Base-by-base conservation (phyloP, 352 stramenopile genomes). In the Globisporangium echinulatum region DNA sequence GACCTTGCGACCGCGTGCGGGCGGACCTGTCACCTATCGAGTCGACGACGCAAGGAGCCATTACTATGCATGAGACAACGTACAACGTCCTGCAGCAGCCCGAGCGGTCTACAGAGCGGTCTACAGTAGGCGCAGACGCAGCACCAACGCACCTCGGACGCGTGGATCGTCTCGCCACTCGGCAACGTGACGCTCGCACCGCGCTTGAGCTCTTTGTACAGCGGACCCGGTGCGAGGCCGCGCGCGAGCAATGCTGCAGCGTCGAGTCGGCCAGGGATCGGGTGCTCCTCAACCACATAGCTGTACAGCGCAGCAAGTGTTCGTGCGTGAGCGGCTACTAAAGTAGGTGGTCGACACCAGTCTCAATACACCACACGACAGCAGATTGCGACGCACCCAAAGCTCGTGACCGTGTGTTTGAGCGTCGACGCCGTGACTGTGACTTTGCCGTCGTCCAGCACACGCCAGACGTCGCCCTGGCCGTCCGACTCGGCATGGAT, bases 131-230 rank as follows among this genome's bases (percentile, higher is more conserved):
- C 2, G 36, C 52, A 43, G 1, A 38, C 47, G 9, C 11, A 33
- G 4, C 17, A 19, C 44, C 2, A 0, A 62, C 55, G 9, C 68
- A 97, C 88, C 64, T 98, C 79, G 13, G 79, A 71, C 7, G 90
- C 82, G 52, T 85, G 64, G n/a, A 98, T 68, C 4, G 70, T 64
- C 33, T 80, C 71, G 39, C 89, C 82, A 65, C 89, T 84, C 0
- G 78, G 69, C 52, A 98, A 82, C 7, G 83, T 88, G 25, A 98
- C 80, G 54, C 63, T 80, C 37, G 85, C 73, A 19, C 95, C 95
- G 37, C 82, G 56, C 68, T 98, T 98, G 13, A 98, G 69, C 71
- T 86, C 60, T 17, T 75, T 76, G 72, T 96, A 98, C 42, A 96
- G 67, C 7, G 92, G 95, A 56, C 95, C 95, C 47, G 78, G 82